phyloP scores from a whole-genome alignment of 495 filamentous ascomycete species.

The Penicillium argentinense region DNA sequence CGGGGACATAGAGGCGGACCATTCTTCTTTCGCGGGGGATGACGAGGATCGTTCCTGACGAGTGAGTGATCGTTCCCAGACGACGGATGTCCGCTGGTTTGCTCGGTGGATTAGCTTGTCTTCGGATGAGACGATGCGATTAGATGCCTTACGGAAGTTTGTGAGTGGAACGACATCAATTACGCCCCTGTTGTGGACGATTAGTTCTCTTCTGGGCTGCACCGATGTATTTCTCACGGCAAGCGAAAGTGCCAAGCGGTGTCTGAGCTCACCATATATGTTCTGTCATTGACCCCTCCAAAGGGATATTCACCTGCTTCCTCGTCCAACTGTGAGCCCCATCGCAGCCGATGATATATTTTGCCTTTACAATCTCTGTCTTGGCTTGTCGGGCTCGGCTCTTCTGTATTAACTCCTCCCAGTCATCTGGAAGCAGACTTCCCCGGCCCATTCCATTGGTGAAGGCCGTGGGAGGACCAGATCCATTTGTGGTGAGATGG shows the following conservation, averaged over 20 bases:
- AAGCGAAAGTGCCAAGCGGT: no score
- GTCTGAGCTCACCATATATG: conserved; percentile 47
- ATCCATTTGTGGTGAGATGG: conserved; percentile 1
- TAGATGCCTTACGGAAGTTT: conserved; percentile 61
- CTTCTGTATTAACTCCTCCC: conserved; percentile 49
- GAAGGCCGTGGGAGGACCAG: background rate
- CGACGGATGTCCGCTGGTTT: conserved; percentile 61
- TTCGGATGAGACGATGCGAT: no score
- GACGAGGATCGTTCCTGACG: conserved; percentile 62
- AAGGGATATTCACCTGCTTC: conserved; percentile 51
- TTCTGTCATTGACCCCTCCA: conserved; percentile 61
- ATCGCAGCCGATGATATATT: conserved; percentile 69
- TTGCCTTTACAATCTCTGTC: conserved; percentile 50
- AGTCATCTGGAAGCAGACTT: conserved; percentile 54
- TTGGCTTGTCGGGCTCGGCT: conserved; percentile 28
- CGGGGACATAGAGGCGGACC: conserved; percentile 69
- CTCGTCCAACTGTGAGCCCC: conserved; percentile 66
- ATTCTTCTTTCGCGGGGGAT: conserved; percentile 68
- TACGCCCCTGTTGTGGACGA: conserved; percentile 53
- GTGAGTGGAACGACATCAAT: conserved; percentile 66
- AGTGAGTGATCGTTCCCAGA: conserved; percentile 58
- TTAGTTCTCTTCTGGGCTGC: no score
- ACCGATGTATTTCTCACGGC: no score
- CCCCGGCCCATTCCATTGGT: conserved; percentile 52
- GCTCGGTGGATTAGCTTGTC: no score